These are phyloP conservation scores for Calycina herbarum DNA, from an alignment of 2,329 filamentous ascomycete species.

Conservation along the genomic window DNA sequence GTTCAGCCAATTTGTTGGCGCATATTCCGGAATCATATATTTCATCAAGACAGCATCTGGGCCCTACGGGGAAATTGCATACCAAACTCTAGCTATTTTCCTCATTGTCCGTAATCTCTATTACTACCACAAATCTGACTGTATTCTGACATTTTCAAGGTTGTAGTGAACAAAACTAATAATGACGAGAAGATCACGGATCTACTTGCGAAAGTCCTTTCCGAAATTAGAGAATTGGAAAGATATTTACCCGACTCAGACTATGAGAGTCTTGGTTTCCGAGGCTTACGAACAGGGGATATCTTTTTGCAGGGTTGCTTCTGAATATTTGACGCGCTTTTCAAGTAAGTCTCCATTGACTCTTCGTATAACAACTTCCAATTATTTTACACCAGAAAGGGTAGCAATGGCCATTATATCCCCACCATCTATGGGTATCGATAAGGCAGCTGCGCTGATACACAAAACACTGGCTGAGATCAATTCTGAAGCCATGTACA, in stretches of 20 bases:
- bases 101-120: constrained; percentile 1
- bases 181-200: constrained; percentile 6
- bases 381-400: no score
- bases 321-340: no score
- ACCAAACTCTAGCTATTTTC: constrained; percentile 2
- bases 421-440: no score
- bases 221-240: constrained; percentile 5
- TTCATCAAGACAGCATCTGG: not conserved
- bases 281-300: not conserved
- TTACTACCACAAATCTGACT: not conserved
- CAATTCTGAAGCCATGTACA: no score
- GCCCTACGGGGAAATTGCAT: constrained; percentile 6
- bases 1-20: not conserved
- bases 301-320: not conserved
- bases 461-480: no score
- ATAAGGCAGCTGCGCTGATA: no score
- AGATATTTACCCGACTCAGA: not conserved
- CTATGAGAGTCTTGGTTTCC: not conserved
- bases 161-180: constrained; percentile 4
- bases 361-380: no score
- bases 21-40: not conserved
- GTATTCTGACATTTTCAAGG: not conserved
- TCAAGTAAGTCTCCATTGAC: no score
- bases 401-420: no score
- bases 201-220: constrained; percentile 3